A percentile compares a stretch with the other conserved stretches of the same genome.
Evolutionary conservation across 2,329 filamentous ascomycete genomes (phyloP).

Genomic region (Aspergillus viridinutans): DNA sequence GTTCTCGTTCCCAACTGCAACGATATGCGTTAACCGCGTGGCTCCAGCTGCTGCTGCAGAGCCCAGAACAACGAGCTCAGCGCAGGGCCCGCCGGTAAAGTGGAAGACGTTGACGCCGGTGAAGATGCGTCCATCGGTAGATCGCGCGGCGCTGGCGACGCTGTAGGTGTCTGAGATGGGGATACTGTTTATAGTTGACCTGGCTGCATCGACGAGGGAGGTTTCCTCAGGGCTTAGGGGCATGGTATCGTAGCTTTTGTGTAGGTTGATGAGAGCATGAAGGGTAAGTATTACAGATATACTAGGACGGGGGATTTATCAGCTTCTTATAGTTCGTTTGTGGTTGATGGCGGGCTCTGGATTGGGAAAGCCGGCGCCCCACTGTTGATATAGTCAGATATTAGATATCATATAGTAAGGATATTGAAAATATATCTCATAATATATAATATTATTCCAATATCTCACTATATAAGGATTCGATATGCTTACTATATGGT

Average conservation of each 20-base stretch:
- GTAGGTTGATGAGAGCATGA: too few relatives aligned
- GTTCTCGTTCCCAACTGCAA: slow-evolving; percentile 20
- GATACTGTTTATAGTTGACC: slow-evolving; percentile 17
- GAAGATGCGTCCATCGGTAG: slow-evolving; percentile 18
- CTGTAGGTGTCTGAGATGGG: slow-evolving; percentile 19
- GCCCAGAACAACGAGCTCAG: slow-evolving; percentile 26
- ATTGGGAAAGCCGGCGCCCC: too few relatives aligned
- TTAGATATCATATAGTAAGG: too few relatives aligned
- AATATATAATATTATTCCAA: too few relatives aligned
- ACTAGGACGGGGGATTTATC: too few relatives aligned
- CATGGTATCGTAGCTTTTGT: slow-evolving; percentile 16
- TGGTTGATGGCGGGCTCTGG: too few relatives aligned
- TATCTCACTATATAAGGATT: too few relatives aligned
- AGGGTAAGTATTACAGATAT: too few relatives aligned
- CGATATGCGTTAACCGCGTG: slow-evolving; percentile 20
- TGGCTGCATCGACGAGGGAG: slow-evolving; percentile 16
- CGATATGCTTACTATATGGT: too few relatives aligned
- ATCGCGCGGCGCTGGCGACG: slow-evolving; percentile 17
- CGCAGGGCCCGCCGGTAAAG: slow-evolving; percentile 26
- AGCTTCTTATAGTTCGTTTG: too few relatives aligned
- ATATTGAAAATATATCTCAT: too few relatives aligned
- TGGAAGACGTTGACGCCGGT: slow-evolving; percentile 26
- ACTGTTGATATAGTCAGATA: too few relatives aligned
- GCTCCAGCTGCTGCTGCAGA: slow-evolving; percentile 20
- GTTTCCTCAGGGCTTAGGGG: slow-evolving; percentile 11